Evolutionary conservation across 2,329 filamentous ascomycete genomes (phyloP), one percentile per base, ranked within the genome.

Genomic region (Cladosporium sp.): DNA sequence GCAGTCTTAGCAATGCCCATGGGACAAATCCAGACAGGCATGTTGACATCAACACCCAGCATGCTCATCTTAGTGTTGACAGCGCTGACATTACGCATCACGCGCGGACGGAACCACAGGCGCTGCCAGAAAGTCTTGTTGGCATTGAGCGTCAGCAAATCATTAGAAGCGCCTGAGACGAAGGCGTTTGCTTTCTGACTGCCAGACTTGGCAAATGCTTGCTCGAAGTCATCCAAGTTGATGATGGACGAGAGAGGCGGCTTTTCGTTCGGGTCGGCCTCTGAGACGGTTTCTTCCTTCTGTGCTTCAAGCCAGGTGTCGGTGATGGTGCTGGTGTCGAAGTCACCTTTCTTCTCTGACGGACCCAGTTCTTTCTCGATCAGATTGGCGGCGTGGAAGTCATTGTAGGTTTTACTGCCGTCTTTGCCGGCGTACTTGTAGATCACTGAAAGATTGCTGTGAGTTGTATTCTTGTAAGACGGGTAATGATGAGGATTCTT

Each of bases 391-490:
- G 72, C 65, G 64, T 82, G 79, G 47, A 76, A 73, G 55, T 74
- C 70, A 34, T 74, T 75, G 70, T 79, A 85, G 44, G 70, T 75
- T 55, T 69, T 70, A 39, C 74, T 79, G 12, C 77, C 79, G 65
- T 82, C 79, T 41, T 71, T 72, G 49, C 78, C 79, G 15, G 78
- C 78, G 59, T 76, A 73, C 51, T 73, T 66, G 29, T 74, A 64
- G 34, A 83, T 68, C 58, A 80, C 67, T 71, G 60, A 9, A 13
- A 7, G 7, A 4, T 3, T 7, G 27, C 3, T 12, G 34, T 42
- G 7, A 29, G 52, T 6, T 15, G 2, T 4, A n/a, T 22, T 18
- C 7, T 22, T n/a, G 34, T 9, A 27, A 9, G 9, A 27, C 17
- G 13, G 11, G 27, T n/a, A 11, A 13, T 41, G 17, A 32, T n/a